Evolutionary conservation across 2,329 filamentous ascomycete species (phyloP).

Genomic region (Cephalotrichum gorgonifer): DNA sequence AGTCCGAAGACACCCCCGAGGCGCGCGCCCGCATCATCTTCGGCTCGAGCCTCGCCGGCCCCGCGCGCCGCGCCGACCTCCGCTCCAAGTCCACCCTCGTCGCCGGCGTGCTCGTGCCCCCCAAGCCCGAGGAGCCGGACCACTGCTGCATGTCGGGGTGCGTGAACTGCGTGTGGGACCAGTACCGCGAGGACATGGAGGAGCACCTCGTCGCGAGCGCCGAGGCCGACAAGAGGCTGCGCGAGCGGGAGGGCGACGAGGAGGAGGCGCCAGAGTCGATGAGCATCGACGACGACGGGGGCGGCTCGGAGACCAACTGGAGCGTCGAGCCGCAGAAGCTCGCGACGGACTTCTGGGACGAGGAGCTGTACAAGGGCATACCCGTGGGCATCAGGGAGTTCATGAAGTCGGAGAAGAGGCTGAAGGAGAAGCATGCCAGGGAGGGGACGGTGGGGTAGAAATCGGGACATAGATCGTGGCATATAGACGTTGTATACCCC

Average conservation of each 20-base stretch:
- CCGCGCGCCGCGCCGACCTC: slow-evolving; percentile 49
- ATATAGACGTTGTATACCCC: background rate
- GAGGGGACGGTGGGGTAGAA: slow-evolving; percentile 40
- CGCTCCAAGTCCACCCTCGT: slow-evolving; percentile 51
- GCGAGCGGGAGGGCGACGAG: slow-evolving; percentile 15
- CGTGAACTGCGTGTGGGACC: slow-evolving; percentile 94
- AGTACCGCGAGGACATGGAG: slow-evolving; percentile 84
- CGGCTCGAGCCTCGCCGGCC: slow-evolving; percentile 66
- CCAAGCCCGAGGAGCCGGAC: slow-evolving; percentile 78
- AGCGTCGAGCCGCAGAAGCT: slow-evolving; percentile 24
- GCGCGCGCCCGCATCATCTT: slow-evolving; percentile 63
- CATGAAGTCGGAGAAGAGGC: slow-evolving; percentile 89
- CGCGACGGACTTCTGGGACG: slow-evolving; percentile 45
- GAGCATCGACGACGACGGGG: slow-evolving; percentile 73
- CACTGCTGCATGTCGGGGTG: slow-evolving; percentile 99
- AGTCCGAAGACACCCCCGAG: slow-evolving; percentile 33
- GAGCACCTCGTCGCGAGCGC: slow-evolving; percentile 63
- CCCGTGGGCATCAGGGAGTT: slow-evolving; percentile 93
- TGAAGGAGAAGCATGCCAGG: slow-evolving; percentile 63
- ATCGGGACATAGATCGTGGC: background rate
- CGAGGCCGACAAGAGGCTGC: slow-evolving; percentile 49
- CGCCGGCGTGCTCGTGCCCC: slow-evolving; percentile 74
- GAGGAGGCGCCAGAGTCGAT: slow-evolving; percentile 23
- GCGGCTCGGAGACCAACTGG: slow-evolving; percentile 65
- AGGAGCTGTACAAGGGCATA: slow-evolving; percentile 66